Evolutionary conservation across 345 rosid species (phyloP).

Genomic region (Brassica nigra): DNA sequence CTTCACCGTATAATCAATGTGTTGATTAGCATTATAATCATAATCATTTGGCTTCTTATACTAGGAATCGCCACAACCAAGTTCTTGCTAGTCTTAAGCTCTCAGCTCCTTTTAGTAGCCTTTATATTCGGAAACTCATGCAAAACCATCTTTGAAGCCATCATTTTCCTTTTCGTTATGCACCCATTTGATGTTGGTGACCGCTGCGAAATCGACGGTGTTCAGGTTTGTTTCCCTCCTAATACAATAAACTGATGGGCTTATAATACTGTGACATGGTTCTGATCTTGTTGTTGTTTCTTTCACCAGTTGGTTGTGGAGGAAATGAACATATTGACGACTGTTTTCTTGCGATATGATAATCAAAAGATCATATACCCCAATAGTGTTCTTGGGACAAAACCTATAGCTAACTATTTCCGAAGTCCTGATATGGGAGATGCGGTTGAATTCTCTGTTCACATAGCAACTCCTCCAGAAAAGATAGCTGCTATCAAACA

Average conservation of each 20-base stretch:
- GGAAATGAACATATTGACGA: conserved; percentile 82
- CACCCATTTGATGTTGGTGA: conserved; percentile 88
- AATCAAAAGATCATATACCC: conserved; percentile 76
- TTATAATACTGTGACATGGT: neutral
- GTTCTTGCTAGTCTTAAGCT: conserved; percentile 56
- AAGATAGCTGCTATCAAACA: conserved; percentile 44
- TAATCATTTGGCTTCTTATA: conserved; percentile 58
- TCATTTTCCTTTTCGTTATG: conserved; percentile 81
- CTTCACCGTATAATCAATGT: conserved; percentile 75
- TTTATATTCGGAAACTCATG: conserved; percentile 79
- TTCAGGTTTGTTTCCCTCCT: conserved; percentile 50
- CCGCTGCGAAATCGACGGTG: conserved; percentile 75
- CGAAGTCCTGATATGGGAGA: conserved; percentile 49
- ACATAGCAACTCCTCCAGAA: conserved; percentile 43
- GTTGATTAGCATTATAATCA: conserved; percentile 50
- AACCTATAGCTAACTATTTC: conserved; percentile 42
- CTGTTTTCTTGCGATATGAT: conserved; percentile 70
- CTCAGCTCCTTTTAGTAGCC: conserved; percentile 67
- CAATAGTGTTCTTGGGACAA: conserved; percentile 63
- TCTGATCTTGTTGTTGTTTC: neutral
- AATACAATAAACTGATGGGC: neutral
- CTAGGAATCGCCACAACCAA: conserved; percentile 69
- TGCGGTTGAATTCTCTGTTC: conserved; percentile 37
- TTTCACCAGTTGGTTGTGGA: conserved; percentile 70
- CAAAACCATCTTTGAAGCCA: conserved; percentile 81